Conservation (phyloP, 768 basidiomycete genomes). For the Stropharia rugosoannulata region DNA sequence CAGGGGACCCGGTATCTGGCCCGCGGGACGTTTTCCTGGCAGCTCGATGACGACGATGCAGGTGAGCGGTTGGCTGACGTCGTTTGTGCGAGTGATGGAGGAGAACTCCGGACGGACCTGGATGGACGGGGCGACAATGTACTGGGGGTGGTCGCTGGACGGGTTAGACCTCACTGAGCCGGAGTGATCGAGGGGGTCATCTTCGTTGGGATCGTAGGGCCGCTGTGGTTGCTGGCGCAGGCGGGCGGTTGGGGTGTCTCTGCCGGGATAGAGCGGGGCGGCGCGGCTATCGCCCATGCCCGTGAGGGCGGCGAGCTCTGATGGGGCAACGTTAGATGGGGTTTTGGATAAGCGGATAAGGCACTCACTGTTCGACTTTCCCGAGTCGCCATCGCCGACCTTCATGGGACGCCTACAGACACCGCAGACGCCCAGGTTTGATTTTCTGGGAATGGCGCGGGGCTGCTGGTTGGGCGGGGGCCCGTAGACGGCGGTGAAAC, state of each 20-base stretch:
- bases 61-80: conserved; percentile 81
- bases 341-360: conserved; percentile 9
- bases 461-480: conserved; percentile 65
- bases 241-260: conserved; percentile 54
- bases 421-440: conserved; percentile 92
- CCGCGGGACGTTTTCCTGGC: conserved; percentile 64
- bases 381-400: conserved; percentile 82
- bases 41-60: conserved; percentile 95
- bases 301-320: conserved; percentile 92
- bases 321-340: conserved; percentile 3
- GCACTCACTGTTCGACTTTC: conserved; percentile 84
- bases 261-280: conserved; percentile 64
- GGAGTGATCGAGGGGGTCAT: conserved; percentile 77
- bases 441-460: conserved; percentile 56
- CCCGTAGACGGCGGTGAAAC: conserved; percentile 96
- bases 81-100: conserved; percentile 67
- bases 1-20: conserved; percentile 54
- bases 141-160: conserved; percentile 49
- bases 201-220: conserved; percentile 73
- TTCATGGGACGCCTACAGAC: conserved; percentile 98
- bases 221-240: conserved; percentile 29
- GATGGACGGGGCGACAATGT: conserved; percentile 90
- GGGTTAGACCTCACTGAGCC: conserved; percentile 47
- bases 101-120: conserved; percentile 93
- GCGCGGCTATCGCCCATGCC: conserved; percentile 74